Evolutionary conservation across 306 rosid genomes (phyloP).

Genomic region (Trichosanthes truncata): DNA sequence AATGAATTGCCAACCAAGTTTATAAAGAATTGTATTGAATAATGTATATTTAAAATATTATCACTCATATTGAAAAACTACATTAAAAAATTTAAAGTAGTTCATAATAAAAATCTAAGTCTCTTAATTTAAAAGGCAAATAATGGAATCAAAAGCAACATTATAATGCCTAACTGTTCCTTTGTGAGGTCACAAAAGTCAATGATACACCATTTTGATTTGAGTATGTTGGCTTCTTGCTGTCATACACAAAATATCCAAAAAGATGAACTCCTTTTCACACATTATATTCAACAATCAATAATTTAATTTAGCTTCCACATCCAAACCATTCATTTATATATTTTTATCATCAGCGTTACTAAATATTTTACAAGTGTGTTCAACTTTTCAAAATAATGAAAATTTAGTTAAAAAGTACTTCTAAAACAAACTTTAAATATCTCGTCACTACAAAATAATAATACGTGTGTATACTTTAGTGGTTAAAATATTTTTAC

Average conservation of each 20-base stretch:
- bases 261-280: neutral
- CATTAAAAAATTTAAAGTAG: neutral
- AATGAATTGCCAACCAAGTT: too few relatives aligned
- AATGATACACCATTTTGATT: neutral
- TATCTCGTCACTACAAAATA: too few relatives aligned
- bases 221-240: neutral
- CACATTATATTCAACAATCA: conserved; percentile 1
- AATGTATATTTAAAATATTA: neutral
- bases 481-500: too few relatives aligned
- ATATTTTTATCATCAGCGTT: too few relatives aligned
- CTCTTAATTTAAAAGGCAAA: neutral
- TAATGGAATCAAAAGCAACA: neutral
- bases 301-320: neutral
- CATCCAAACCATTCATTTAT: neutral
- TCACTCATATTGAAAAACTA: neutral
- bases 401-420: too few relatives aligned
- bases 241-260: conserved; percentile 7
- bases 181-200: neutral
- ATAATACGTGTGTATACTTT: too few relatives aligned
- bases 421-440: too few relatives aligned
- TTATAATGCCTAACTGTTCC: neutral
- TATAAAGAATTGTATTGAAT: too few relatives aligned
- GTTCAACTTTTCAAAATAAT: neutral
- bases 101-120: neutral
- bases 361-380: neutral